phyloP scores from a whole-genome alignment of 495 filamentous ascomycete species.

The Glonium stellatum region DNA sequence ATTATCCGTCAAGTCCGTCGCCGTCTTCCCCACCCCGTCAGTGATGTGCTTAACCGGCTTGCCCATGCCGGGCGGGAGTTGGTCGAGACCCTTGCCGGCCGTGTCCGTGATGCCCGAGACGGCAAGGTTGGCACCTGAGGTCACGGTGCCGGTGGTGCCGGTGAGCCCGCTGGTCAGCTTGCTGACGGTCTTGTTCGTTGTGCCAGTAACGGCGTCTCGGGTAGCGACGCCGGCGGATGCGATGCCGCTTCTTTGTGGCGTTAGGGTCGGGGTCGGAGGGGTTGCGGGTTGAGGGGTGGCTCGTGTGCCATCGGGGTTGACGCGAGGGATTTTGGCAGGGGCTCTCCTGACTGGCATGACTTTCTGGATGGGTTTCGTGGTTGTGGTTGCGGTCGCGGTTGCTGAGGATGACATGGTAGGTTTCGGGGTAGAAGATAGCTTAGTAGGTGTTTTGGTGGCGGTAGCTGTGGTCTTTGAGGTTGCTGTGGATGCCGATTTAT shows the following conservation, averaged over 20 bases:
- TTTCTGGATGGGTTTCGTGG: constrained; percentile 3
- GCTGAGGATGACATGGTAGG: not conserved
- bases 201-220: constrained; percentile 13
- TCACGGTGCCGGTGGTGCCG: constrained; percentile 16
- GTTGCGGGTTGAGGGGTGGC: constrained; percentile 7
- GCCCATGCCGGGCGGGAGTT: constrained; percentile 23
- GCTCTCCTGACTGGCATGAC: constrained; percentile 10
- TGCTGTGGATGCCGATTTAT: not conserved
- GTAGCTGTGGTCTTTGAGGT: constrained; percentile 1
- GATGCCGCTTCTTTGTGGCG: constrained; percentile 5
- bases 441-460: not conserved
- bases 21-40: constrained; percentile 23
- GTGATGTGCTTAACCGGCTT: constrained; percentile 28
- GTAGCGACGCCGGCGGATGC: constrained; percentile 10
- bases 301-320: constrained; percentile 15
- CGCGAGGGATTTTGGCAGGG: not conserved
- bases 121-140: constrained; percentile 10
- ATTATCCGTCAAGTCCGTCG: constrained; percentile 20
- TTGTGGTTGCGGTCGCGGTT: not conserved
- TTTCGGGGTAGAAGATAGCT: not conserved
- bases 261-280: not conserved
- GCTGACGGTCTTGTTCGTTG: constrained; percentile 21
- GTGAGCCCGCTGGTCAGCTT: constrained; percentile 16
- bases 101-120: constrained; percentile 19
- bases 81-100: constrained; percentile 20